phyloP scores from a whole-genome alignment of 257 asterid genomes.

The Forsythia viridissima region DNA sequence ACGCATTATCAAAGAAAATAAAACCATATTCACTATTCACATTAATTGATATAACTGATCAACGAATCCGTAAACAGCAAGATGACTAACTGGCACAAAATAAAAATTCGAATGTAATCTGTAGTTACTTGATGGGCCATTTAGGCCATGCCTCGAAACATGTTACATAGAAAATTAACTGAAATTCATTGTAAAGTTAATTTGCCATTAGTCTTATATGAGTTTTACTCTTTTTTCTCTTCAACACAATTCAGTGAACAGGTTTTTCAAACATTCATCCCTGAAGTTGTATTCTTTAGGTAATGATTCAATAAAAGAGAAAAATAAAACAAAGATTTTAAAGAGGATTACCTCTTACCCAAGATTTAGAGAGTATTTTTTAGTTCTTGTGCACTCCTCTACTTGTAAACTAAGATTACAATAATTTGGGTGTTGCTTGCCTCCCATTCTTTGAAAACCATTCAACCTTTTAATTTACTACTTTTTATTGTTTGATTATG shows the following conservation, averaged over 20 bases:
- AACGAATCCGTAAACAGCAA: neutral
- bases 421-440: neutral
- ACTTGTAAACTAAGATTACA: neutral
- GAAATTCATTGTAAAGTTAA: neutral
- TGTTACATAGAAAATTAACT: no score
- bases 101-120: no score
- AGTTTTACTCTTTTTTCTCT: neutral
- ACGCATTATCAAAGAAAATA: neutral
- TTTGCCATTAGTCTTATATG: constrained; percentile 3
- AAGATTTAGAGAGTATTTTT: neutral
- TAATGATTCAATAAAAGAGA: neutral
- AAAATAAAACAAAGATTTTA: neutral
- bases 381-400: neutral
- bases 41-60: neutral
- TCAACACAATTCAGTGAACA: neutral
- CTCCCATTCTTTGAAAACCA: neutral
- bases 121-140: no score
- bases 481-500: neutral
- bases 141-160: no score
- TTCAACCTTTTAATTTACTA: neutral
- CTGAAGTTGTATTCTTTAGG: neutral
- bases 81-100: no score
- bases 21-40: neutral
- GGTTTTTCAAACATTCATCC: constrained; percentile 11
- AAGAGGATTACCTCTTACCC: neutral